Base-by-base conservation (phyloP, 208 protist genomes). In the Jaenimonas drosophilae region DNA sequence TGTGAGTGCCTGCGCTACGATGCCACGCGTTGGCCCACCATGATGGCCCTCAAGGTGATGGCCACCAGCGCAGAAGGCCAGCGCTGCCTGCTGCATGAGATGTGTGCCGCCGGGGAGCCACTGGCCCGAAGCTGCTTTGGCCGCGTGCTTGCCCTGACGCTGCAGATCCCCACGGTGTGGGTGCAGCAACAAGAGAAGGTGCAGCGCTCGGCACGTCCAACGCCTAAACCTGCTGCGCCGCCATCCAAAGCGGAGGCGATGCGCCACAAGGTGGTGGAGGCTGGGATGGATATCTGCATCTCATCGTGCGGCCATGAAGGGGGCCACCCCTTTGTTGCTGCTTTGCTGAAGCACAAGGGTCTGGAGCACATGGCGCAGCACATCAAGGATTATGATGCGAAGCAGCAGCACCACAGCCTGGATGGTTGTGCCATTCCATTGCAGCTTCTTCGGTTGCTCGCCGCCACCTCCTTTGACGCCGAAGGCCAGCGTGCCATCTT, bases 121-220 rank as follows among this genome's bases (percentile, higher is more conserved):
- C 45, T 80, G 17, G 49, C 60, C 2, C 80, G 80, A 2, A 80
- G 54, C n/a, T 51, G 60, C 39, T 89, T 89, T 53, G 80, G 80
- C 3, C 71, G 80, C 33, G 46, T 85, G 7, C 39, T 89, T 19
- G 63, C 55, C 2, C 29, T 82, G 25, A 82, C 72, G 21, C 54
- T 88, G 29, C 55, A 48, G 19, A 52, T 77, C 17, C 51, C 57
- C 2, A 52, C 42, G 12, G 16, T 54, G 3, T 64, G 50, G 61
- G 12, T 14, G 9, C 4, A 42, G 14, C 38, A 17, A 7, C 11
- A 17, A 20, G 7, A n/a, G 30, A 51, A 40, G 9, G 42, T 34
- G 11, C 16, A 7, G 24, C 19, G 9, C 38, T 43, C 38, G 38
- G 11, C 7, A 11, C 38, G 11, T 11, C 19, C 31, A 16, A 14